Conservation (phyloP, 164 flowering plant species). For the Liriodendron chinense region DNA sequence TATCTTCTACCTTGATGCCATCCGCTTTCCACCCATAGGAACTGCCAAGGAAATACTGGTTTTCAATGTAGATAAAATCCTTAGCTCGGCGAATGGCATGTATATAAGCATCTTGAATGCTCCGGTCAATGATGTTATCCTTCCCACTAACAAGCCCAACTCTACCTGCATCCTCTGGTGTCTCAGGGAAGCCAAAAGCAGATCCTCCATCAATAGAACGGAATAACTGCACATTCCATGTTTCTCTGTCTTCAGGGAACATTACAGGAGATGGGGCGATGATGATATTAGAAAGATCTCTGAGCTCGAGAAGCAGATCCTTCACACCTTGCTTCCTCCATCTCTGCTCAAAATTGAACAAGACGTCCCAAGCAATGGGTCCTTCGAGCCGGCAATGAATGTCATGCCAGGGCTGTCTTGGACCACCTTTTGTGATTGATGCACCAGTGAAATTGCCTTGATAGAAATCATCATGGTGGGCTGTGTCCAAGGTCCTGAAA, state of each 20-base stretch:
- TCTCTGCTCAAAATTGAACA: constrained; percentile 72
- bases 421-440: constrained; percentile 65
- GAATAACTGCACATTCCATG: constrained; percentile 80
- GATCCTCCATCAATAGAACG: constrained; percentile 81
- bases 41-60: constrained; percentile 80
- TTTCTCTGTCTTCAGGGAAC: constrained; percentile 50
- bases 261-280: constrained; percentile 52
- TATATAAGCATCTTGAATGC: constrained; percentile 77
- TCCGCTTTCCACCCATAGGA: constrained; percentile 49
- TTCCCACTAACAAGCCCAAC: constrained; percentile 66
- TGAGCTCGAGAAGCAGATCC: constrained; percentile 35
- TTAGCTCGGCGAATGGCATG: constrained; percentile 75
- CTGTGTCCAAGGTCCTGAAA: constrained; percentile 53
- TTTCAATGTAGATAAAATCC: constrained; percentile 63
- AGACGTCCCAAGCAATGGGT: constrained; percentile 74
- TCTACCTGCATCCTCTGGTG: constrained; percentile 55
- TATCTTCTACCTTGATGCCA: constrained; percentile 38
- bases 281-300: constrained; percentile 37
- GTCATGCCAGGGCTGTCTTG: constrained; percentile 86
- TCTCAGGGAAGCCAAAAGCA: constrained; percentile 60
- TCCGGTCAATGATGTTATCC: constrained; percentile 58
- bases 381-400: constrained; percentile 68
- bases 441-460: constrained; percentile 58
- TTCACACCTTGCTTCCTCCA: constrained; percentile 71
- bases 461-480: constrained; percentile 64